These are phyloP conservation scores for Coleophoma cylindrospora DNA, from an alignment of 2,329 filamentous ascomycete genomes.

Conservation along the genomic window DNA sequence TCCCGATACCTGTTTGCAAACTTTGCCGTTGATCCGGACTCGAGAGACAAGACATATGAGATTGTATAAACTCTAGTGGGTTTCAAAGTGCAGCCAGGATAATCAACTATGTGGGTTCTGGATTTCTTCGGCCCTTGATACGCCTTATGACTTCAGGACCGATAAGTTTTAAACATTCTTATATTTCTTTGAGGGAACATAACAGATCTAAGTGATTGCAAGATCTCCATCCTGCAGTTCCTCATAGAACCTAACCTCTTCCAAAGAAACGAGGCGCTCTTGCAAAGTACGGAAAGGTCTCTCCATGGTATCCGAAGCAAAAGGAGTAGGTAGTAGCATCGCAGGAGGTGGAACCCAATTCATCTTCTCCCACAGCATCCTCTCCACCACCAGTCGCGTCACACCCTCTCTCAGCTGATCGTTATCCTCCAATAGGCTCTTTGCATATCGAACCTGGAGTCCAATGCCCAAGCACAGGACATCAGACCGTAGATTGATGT, in stretches of 20 bases:
- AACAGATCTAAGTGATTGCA: not conserved
- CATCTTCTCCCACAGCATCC: conserved; percentile 6
- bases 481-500: conserved; percentile 11
- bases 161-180: not conserved
- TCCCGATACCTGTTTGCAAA: too few relatives aligned
- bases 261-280: conserved; percentile 5
- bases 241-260: conserved; percentile 8
- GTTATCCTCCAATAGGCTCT: conserved; percentile 8
- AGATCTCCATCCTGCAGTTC: not conserved
- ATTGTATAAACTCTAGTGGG: too few relatives aligned
- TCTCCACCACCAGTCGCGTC: conserved; percentile 6
- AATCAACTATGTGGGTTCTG: not conserved
- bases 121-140: not conserved
- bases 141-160: not conserved
- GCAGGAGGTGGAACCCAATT: conserved; percentile 5
- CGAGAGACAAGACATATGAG: too few relatives aligned
- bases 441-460: conserved; percentile 1
- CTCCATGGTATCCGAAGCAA: not conserved
- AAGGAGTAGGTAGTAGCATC: not conserved
- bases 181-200: not conserved
- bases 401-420: conserved; percentile 6
- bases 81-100: too few relatives aligned
- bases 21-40: too few relatives aligned
- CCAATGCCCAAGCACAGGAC: conserved; percentile 8
- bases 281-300: not conserved